A percentile compares a stretch with the other conserved stretches of the same genome.
Evolutionary conservation across 495 filamentous ascomycete genomes (phyloP).

Genomic region (Aspergillus conjunctus): DNA sequence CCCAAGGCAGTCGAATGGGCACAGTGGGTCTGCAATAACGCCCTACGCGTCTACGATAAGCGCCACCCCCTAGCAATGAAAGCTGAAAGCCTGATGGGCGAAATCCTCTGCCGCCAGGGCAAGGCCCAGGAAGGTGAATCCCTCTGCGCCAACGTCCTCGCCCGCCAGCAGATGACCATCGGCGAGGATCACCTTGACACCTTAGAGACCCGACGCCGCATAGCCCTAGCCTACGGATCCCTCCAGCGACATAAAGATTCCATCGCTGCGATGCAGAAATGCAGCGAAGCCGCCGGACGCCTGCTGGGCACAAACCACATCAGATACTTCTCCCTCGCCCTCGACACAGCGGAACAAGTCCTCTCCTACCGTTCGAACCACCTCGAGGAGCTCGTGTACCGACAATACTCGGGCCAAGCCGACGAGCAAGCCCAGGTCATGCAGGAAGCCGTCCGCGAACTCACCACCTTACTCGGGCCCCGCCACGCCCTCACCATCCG

Average conservation of each 20-base stretch:
- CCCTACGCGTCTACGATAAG: constrained; percentile 35
- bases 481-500: constrained; percentile 33
- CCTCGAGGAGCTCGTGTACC: constrained; percentile 3
- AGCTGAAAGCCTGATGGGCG: constrained; percentile 37
- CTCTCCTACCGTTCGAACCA: constrained; percentile 27
- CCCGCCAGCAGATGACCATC: constrained; percentile 43
- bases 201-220: constrained; percentile 36
- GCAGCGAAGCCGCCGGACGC: constrained; percentile 27
- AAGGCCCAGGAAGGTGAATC: constrained; percentile 39
- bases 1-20: constrained; percentile 37
- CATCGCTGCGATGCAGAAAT: constrained; percentile 30
- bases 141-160: constrained; percentile 39
- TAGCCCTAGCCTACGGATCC: constrained; percentile 30
- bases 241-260: constrained; percentile 32
- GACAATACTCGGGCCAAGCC: constrained; percentile 26
- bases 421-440: constrained; percentile 23
- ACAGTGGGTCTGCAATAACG: constrained; percentile 39
- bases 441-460: constrained; percentile 27
- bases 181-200: constrained; percentile 43
- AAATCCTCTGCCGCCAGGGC: constrained; percentile 33
- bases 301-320: constrained; percentile 40
- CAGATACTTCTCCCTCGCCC: constrained; percentile 23
- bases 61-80: constrained; percentile 39
- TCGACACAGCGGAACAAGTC: constrained; percentile 34
- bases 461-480: constrained; percentile 27